Base-by-base conservation (phyloP, 306 rosid genomes). In the Rubus idaeus region DNA sequence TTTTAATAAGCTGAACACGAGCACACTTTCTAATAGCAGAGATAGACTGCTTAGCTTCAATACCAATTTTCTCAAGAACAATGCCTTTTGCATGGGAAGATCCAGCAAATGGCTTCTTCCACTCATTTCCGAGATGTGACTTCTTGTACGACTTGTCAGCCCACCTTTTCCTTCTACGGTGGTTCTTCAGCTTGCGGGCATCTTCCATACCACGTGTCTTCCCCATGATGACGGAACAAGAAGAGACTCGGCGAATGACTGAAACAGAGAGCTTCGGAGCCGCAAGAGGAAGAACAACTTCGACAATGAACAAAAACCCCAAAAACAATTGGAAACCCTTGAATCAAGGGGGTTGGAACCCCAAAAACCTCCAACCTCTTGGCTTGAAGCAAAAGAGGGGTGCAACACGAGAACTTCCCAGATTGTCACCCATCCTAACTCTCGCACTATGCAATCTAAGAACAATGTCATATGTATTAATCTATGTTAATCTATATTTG, bases 21-120 rank as follows among this genome's bases (percentile, higher is more conserved):
- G 89, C 90, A 87, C 93, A 87, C 61, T 89, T 89, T 73, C 93
- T 84, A 64, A 89, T 87, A 62, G 93, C 93, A 77, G 90, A 87
- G 84, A 86, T 88, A 46, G 91, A 88, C 86, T 86, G 90, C 79
- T 88, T 88, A 41, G 90, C 93, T 58, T 89, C 93, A 77, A 86
- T 86, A 52, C 93, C 93, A 81, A 86, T 88, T 81, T 86, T 86
- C 68, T 86, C 90, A 47, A 88, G 88, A 58, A 88, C 92, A 46
- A 87, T 88, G 81, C 92, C 90, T 60, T 84, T 84, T 3, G 89
- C 89, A 26, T 84, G 92, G 21, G 92, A 89, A 4, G 93, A 89
- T 67, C 93, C 90, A 51, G 93, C 87, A 67, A 89, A 86, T n/a
- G 93, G 93, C 57, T 86, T 89, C 78, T 89, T 89, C 93, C 93